These are phyloP conservation scores for Gossypioides kirkii DNA, from an alignment of 345 rosid species.

Conservation along the genomic window DNA sequence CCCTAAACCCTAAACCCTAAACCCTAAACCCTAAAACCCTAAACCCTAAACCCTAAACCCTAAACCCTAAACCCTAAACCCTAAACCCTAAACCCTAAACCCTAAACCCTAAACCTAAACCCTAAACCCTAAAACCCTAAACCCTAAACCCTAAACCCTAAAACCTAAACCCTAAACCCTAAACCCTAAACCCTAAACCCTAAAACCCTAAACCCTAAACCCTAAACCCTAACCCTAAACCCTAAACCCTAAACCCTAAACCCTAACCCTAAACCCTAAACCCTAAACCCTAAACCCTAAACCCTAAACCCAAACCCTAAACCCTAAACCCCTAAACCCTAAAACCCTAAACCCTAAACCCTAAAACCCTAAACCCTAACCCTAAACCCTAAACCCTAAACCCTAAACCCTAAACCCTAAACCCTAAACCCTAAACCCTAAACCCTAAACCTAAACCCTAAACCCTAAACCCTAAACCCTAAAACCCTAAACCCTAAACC, in stretches of 20 bases:
- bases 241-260: slow-evolving; percentile 8
- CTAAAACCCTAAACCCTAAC: neutral
- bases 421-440: slow-evolving; percentile 14
- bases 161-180: slow-evolving; percentile 14
- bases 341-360: slow-evolving; percentile 10
- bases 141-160: slow-evolving; percentile 15
- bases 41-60: slow-evolving; percentile 18
- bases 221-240: slow-evolving; percentile 12
- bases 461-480: slow-evolving; percentile 17
- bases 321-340: slow-evolving; percentile 7
- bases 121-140: slow-evolving; percentile 13
- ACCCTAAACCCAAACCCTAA: slow-evolving; percentile 5
- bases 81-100: slow-evolving; percentile 5
- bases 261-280: slow-evolving; percentile 16
- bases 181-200: slow-evolving; percentile 14
- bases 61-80: slow-evolving; percentile 19
- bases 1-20: slow-evolving; percentile 23
- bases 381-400: neutral
- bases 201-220: slow-evolving; percentile 9
- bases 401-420: slow-evolving; percentile 10
- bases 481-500: slow-evolving; percentile 9
- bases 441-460: slow-evolving; percentile 5
- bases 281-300: slow-evolving; percentile 6
- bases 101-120: neutral
- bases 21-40: neutral